Evolutionary conservation across 768 basidiomycete species (phyloP), one percentile per base, ranked within the genome.

Genomic region (Panaeolus papilionaceus): DNA sequence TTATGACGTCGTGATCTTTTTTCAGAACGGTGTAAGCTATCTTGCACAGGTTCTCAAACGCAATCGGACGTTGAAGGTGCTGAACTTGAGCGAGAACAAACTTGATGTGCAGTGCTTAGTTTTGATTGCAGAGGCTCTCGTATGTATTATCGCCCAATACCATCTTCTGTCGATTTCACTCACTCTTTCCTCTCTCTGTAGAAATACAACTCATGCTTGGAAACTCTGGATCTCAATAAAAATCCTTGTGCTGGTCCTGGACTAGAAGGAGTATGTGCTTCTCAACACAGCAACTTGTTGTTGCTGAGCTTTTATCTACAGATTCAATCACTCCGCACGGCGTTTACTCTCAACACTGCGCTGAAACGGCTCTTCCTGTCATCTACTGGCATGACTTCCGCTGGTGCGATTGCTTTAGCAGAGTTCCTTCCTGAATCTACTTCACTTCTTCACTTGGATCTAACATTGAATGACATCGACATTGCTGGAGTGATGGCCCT

Each of bases 21-120:
- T 49, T 86, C 61, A 86, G 85, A 86, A 78, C 49, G 96, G 97
- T 0, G 91, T 98, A 40, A 88, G 87, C 0, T 98, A 98, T 74
- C 88, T 99, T 61, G 92, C 96, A 0, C 96, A 99, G 78, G 97
- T 99, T 0, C 82, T 99, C 69, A 99, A 99, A 75, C 90, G 97
- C 42, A 99, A 99, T 78, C 84, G 96, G 51, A 98, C 97, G 3
- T 82, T 99, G 51, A 98, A 97, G 78, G 91, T 98, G 5, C 84
- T 98, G 28, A 99, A 98, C 77, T 80, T 99, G 63, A 92, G 93
- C 73, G 97, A 99, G 76, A 99, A 99, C 77, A 95, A 92, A 76
- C 86, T 99, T 5, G 97, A 97, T 66, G 86, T 93, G 0, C 81
- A 85, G 9, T 94, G 94, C 64, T 81, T 99, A 10, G 88, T 91